phyloP scores from a whole-genome alignment of 257 asterid genomes.

The Prunella vulgaris region DNA sequence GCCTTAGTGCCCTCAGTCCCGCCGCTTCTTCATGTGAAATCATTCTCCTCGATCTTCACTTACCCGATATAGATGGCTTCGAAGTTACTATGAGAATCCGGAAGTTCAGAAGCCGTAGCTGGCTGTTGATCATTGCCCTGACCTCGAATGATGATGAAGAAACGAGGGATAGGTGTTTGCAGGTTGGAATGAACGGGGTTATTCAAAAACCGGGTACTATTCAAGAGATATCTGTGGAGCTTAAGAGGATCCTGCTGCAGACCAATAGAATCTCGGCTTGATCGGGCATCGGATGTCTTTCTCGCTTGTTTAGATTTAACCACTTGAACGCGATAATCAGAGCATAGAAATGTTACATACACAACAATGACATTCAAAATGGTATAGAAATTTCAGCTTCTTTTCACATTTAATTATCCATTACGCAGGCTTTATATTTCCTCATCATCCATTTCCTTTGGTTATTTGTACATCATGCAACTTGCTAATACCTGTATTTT shows the following conservation, averaged over 20 bases:
- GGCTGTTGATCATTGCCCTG: slow-evolving; percentile 78
- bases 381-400: slow-evolving; percentile 44
- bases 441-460: neutral
- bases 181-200: slow-evolving; percentile 74
- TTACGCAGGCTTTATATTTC: neutral
- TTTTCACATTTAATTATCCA: neutral
- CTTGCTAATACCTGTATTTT: neutral
- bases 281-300: neutral
- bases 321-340: slow-evolving; percentile 17
- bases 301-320: slow-evolving; percentile 17
- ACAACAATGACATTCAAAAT: slow-evolving; percentile 35
- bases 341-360: slow-evolving; percentile 41
- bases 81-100: slow-evolving; percentile 70
- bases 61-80: slow-evolving; percentile 75
- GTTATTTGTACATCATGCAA: neutral
- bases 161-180: slow-evolving; percentile 47
- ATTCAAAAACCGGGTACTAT: slow-evolving; percentile 66
- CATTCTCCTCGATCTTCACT: slow-evolving; percentile 75
- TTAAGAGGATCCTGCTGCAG: slow-evolving; percentile 51
- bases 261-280: slow-evolving; percentile 38
- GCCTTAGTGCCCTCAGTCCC: slow-evolving; percentile 60
- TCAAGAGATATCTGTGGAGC: slow-evolving; percentile 61
- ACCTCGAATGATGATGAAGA: slow-evolving; percentile 55
- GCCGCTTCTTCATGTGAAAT: slow-evolving; percentile 39
- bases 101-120: slow-evolving; percentile 62